Evolutionary conservation across 257 asterid genomes (phyloP).

Genomic region (Scutellaria barbata): DNA sequence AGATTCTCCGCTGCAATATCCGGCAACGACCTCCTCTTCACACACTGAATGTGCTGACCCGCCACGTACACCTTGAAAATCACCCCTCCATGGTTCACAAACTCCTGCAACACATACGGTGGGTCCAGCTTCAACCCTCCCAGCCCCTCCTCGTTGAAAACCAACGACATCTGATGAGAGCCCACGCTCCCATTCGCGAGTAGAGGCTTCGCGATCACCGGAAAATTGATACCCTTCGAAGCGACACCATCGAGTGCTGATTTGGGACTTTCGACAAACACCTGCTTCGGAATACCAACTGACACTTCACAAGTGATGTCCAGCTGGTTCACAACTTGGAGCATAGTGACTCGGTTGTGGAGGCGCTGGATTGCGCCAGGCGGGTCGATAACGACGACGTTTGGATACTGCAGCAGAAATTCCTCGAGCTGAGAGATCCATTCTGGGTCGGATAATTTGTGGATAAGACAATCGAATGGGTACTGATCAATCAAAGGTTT

Average conservation of each 20-base stretch:
- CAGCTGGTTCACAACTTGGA: constrained; percentile 55
- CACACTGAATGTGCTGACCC: constrained; percentile 65
- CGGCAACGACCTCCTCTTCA: constrained; percentile 72
- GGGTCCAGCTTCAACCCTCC: constrained; percentile 43
- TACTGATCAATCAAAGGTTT: constrained; percentile 63
- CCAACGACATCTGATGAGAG: constrained; percentile 77
- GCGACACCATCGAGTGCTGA: constrained; percentile 18
- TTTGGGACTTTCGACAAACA: constrained; percentile 49
- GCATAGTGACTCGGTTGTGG: constrained; percentile 76
- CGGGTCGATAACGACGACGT: constrained; percentile 56
- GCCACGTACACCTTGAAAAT: constrained; percentile 83
- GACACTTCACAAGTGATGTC: constrained; percentile 25
- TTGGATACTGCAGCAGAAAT: constrained; percentile 45
- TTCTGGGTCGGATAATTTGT: constrained; percentile 57
- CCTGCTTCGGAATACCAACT: constrained; percentile 65
- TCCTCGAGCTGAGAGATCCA: constrained; percentile 59
- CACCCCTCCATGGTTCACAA: constrained; percentile 89
- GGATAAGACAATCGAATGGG: constrained; percentile 72
- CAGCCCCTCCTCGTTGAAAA: constrained; percentile 60
- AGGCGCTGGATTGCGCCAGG: constrained; percentile 62
- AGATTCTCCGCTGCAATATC: constrained; percentile 51
- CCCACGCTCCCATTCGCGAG: constrained; percentile 61
- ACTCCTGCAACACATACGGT: constrained; percentile 79
- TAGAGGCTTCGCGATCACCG: constrained; percentile 74
- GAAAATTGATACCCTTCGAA: constrained; percentile 45